These are phyloP conservation scores for Yarrowia yakushimensis DNA, from an alignment of 805 yeast genomes.

Conservation along the genomic window DNA sequence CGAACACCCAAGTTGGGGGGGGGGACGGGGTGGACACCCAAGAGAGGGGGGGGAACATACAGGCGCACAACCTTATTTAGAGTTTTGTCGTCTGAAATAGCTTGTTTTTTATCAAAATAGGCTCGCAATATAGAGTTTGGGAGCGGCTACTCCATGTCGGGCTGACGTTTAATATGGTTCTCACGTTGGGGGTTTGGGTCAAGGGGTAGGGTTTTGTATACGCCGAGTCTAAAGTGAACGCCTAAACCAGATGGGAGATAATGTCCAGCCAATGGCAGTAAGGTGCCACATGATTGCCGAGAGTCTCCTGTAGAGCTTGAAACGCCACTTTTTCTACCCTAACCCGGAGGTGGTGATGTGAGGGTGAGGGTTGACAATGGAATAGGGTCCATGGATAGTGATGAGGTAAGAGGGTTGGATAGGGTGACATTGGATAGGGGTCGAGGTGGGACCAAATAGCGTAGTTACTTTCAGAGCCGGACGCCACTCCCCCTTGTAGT, in stretches of 20 bases:
- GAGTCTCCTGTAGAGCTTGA: neutral
- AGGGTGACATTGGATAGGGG: too few relatives aligned
- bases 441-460: too few relatives aligned
- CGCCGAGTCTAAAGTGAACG: slow-evolving; percentile 25
- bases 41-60: neutral
- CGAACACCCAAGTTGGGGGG: slow-evolving; percentile 19
- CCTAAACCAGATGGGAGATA: neutral
- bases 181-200: neutral
- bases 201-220: slow-evolving; percentile 3
- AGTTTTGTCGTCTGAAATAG: neutral
- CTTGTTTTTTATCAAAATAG: neutral
- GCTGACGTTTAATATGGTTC: neutral
- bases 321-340: slow-evolving; percentile 3
- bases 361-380: too few relatives aligned
- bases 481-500: too few relatives aligned
- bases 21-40: too few relatives aligned
- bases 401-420: too few relatives aligned
- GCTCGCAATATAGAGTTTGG: neutral
- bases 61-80: neutral
- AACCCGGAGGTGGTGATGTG: neutral
- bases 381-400: too few relatives aligned
- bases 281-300: neutral
- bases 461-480: too few relatives aligned
- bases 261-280: neutral
- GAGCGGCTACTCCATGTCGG: neutral